These are phyloP conservation scores for Chiua virens DNA, from an alignment of 768 basidiomycete genomes.

Conservation along the genomic window DNA sequence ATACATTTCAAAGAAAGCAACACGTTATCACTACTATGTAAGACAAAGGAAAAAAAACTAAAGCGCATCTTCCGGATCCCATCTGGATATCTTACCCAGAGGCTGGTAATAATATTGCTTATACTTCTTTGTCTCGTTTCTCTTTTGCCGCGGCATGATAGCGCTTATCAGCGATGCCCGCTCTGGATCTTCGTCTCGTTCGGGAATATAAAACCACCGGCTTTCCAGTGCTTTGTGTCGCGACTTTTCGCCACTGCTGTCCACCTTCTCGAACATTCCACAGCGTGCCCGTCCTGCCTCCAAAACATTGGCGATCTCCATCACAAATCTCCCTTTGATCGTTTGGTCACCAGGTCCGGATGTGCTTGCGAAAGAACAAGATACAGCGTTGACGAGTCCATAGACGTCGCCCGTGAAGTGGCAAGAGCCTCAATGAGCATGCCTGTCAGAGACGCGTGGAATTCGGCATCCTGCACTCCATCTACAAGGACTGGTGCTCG, in stretches of 20 bases:
- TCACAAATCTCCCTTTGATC: constrained; percentile 41
- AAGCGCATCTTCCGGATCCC: constrained; percentile 68
- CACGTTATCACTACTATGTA: constrained; percentile 1
- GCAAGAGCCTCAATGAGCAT: constrained; percentile 73
- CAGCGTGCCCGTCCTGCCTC: constrained; percentile 42
- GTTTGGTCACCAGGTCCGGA: constrained; percentile 46
- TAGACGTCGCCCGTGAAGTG: constrained; percentile 66
- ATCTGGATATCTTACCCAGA: constrained; percentile 66
- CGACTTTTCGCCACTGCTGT: constrained; percentile 56
- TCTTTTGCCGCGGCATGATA: constrained; percentile 76
- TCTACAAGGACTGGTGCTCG: constrained; percentile 7
- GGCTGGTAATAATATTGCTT: constrained; percentile 85
- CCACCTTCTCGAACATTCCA: constrained; percentile 73
- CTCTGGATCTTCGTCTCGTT: constrained; percentile 67
- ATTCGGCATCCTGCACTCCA: constrained; percentile 13
- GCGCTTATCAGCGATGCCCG: constrained; percentile 64
- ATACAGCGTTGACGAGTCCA: constrained; percentile 55
- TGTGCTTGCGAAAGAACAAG: constrained; percentile 51
- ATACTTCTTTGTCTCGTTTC: constrained; percentile 77
- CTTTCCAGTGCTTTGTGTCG: constrained; percentile 47
- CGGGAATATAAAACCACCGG: constrained; percentile 77
- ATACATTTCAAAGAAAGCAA: constrained; percentile 4
- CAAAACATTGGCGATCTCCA: constrained; percentile 50
- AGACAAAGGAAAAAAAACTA: constrained; percentile 13
- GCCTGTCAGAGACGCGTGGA: constrained; percentile 52